Percentiles rank a stretch among this genome's conserved stretches.
Conservation (phyloP, 2,329 filamentous ascomycete species). For the Verticillium albo-atrum region DNA sequence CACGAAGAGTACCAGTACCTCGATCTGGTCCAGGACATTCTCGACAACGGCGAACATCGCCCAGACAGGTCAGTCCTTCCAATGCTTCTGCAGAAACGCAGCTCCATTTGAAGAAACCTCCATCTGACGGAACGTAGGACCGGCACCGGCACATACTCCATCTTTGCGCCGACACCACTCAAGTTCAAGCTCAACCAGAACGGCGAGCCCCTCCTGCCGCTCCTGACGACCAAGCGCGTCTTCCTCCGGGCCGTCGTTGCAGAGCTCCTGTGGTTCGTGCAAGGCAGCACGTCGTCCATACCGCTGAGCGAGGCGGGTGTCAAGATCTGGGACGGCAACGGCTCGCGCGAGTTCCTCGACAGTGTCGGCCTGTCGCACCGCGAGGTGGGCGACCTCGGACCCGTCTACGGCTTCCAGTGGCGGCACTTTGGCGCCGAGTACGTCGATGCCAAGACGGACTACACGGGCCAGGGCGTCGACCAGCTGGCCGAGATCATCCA, state of each 20-base stretch:
- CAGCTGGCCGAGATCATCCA: slow-evolving; percentile 87
- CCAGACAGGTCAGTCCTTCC: slow-evolving; percentile 64
- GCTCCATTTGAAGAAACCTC: too few species aligned
- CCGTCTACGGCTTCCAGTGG: slow-evolving; percentile 99
- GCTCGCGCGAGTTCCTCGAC: slow-evolving; percentile 85
- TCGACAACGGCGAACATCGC: slow-evolving; percentile 78
- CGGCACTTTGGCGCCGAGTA: slow-evolving; percentile 95
- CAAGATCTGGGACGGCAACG: slow-evolving; percentile 99
- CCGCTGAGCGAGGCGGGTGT: slow-evolving; percentile 75
- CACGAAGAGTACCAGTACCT: slow-evolving; percentile 97
- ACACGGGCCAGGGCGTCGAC: slow-evolving; percentile 84
- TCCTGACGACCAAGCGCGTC: slow-evolving; percentile 96
- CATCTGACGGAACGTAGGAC: slow-evolving; percentile 55
- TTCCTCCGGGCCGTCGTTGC: slow-evolving; percentile 86
- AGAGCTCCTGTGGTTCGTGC: slow-evolving; percentile 95
- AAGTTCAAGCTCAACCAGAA: slow-evolving; percentile 75
- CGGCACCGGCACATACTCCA: slow-evolving; percentile 84
- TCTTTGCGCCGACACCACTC: slow-evolving; percentile 83
- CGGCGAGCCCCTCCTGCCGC: slow-evolving; percentile 68
- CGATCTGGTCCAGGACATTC: slow-evolving; percentile 78
- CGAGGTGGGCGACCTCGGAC: slow-evolving; percentile 83
- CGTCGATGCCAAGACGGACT: slow-evolving; percentile 72
- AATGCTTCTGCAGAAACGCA: neutral
- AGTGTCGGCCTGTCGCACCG: slow-evolving; percentile 75
- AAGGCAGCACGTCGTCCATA: slow-evolving; percentile 74